Percentiles rank a stretch among this genome's conserved stretches.
phyloP scores from a whole-genome alignment of 83 land plant genomes.

The Thuja plicata region DNA sequence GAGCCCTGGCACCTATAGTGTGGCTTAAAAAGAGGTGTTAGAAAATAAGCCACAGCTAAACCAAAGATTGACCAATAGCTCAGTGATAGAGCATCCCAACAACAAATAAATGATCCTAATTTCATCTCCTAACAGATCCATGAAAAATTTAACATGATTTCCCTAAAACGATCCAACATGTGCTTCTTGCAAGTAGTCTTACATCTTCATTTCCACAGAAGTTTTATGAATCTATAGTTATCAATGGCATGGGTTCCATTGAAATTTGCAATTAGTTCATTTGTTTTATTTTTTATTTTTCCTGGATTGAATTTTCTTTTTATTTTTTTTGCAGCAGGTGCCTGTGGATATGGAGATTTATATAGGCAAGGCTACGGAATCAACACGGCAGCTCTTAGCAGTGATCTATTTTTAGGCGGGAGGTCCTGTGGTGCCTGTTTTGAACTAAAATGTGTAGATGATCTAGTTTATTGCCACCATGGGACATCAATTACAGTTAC shows the following conservation, averaged over 20 bases:
- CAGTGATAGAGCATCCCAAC: no score
- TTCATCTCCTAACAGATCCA: no score
- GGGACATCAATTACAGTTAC: conserved; percentile 69
- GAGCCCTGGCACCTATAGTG: no score
- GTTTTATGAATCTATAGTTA: not conserved
- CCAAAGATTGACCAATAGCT: no score
- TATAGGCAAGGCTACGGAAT: conserved; percentile 51
- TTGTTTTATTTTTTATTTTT: not conserved
- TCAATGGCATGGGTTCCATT: not conserved
- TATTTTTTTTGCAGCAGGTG: conserved; percentile 31
- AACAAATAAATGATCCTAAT: no score
- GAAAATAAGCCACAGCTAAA: no score
- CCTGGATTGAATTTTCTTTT: not conserved
- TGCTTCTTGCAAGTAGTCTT: not conserved
- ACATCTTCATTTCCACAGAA: not conserved
- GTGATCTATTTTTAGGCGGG: conserved; percentile 45
- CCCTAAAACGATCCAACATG: not conserved
- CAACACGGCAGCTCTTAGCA: conserved; percentile 65
- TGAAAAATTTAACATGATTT: no score
- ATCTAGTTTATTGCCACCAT: conserved; percentile 57
- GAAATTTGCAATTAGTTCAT: no score
- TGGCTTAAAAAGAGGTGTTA: no score
- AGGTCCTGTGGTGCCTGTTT: conserved; percentile 71
- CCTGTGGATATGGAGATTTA: conserved; percentile 76
- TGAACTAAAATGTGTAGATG: conserved; percentile 59